Evolutionary conservation across 73 alveolate species (phyloP), one percentile per base, ranked within the genome.

Genomic region (Loxodes magnus): DNA sequence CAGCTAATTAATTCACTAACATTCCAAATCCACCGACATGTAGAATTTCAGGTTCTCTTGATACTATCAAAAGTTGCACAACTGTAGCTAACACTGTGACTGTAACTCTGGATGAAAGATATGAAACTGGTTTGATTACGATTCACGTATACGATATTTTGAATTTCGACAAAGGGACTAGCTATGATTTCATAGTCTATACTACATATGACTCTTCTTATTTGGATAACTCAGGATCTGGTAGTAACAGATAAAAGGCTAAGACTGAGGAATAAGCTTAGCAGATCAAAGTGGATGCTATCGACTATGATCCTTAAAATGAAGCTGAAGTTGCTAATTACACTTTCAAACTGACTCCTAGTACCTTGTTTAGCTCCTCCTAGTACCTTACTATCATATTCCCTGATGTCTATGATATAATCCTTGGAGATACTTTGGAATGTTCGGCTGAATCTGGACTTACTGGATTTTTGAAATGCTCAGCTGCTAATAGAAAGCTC

Each of bases 11-110:
- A 23, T 64, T 58, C 26, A 42, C 35, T 7, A 46, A 33, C 24
- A 20, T 64, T 7, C 77, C 77, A 35, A 26, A 38, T 21, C 49
- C 59, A 5, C 77, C 77, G 9, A 56, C 17, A 33, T 64, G 77
- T 35, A 17, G 51, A 14, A 16, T 64, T 5, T 21, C 20, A 22
- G 77, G 77, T 16, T 60, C 44, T 19, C 33, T 57, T 3, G 41
- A 31, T 34, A 34, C 77, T 21, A 35, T 54, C 56, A 2, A 53
- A 6, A 54, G 66, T 52, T 64, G 77, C 27, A 5, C 55, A 55
- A 34, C 51, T n/a, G 35, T 39, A 20, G 77, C 72, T 17, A 53
- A 62, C 14, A 20, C 51, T 5, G 31, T 56, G 7, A 28, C 16
- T 10, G 38, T 64, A 14, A 19, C 56, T 0, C 29, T 51, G 10